Base-by-base conservation (phyloP, 768 basidiomycete species). In the Phaffia tasmanica region DNA sequence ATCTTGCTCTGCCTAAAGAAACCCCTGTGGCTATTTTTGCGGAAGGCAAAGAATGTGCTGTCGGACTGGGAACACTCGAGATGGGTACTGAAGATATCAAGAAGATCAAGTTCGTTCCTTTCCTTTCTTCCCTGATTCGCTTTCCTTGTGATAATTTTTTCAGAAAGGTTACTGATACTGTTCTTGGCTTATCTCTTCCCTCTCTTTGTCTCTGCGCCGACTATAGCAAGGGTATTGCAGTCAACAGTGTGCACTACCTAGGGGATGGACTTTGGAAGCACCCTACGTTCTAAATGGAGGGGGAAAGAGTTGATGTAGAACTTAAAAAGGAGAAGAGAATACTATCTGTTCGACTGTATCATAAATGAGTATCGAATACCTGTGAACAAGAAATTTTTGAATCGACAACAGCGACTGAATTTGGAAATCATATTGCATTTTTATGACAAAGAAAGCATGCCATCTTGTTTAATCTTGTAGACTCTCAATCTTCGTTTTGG, bases 21-120 rank as follows among this genome's bases (percentile, higher is more conserved):
- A 79, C 83, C 0, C 80, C 87, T 7, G 92, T 99, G n/a, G 89
- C 88, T 2, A 85, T 99, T 60, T 81, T 86, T 71, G 90, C 93
- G n/a, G 92, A 97, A 77, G 94, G 94, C 14, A 98, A 98, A 77
- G 88, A 91, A 71, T 84, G 89, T 71, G 86, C 92, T 1, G 85
- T 88, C 46, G 94, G 86, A 0, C 81, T 98, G 63, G 94, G 94
- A 11, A 76, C 90, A 63, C 85, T 86, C 64, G 87, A 87, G 75
- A 77, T 93, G 69, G 79, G 82, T 55, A 89, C 89, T 51, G 91
- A 93, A 74, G 91, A 97, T 55, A 95, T 99, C 76, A 84, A 85
- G 77, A 82, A 79, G 73, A 79, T 92, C 57, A 97, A 94, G 67
- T 69, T 16, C 27, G 67, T 69, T 21, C 15, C 19, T 30, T 35